Evolutionary conservation across 83 land plant species (phyloP).

Genomic region (Diphasiastrum complanatum): DNA sequence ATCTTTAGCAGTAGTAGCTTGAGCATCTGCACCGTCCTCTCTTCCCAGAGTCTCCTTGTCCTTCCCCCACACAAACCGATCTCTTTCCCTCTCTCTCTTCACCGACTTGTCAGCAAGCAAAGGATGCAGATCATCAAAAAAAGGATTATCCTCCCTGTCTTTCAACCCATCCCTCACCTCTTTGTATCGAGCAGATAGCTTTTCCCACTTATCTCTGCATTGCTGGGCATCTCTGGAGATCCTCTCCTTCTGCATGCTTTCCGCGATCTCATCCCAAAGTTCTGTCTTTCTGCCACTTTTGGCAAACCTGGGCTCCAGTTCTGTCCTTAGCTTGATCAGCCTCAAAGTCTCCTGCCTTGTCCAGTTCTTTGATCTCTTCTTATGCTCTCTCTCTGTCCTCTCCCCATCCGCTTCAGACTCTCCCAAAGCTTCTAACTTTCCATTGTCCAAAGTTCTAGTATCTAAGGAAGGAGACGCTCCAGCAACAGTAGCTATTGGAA

Average conservation of each 20-base stretch:
- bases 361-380: constrained; percentile 52
- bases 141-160: constrained; percentile 41
- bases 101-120: constrained; percentile 32
- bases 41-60: not conserved
- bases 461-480: no score
- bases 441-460: no score
- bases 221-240: constrained; percentile 45
- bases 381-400: constrained; percentile 38
- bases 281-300: constrained; percentile 44
- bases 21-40: not conserved
- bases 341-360: constrained; percentile 39
- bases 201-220: constrained; percentile 55
- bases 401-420: constrained; percentile 21
- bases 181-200: constrained; percentile 42
- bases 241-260: constrained; percentile 26
- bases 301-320: constrained; percentile 38
- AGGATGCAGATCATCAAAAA: constrained; percentile 40
- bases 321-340: constrained; percentile 33
- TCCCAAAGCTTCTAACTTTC: no score
- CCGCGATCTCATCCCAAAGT: constrained; percentile 51
- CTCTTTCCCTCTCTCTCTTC: constrained; percentile 30
- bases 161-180: constrained; percentile 43
- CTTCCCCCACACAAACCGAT: constrained; percentile 4
- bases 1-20: not conserved
- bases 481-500: no score